Base-by-base conservation (phyloP, 192 early-diverging fungal genomes). In the Radiomyces spectabilis region DNA sequence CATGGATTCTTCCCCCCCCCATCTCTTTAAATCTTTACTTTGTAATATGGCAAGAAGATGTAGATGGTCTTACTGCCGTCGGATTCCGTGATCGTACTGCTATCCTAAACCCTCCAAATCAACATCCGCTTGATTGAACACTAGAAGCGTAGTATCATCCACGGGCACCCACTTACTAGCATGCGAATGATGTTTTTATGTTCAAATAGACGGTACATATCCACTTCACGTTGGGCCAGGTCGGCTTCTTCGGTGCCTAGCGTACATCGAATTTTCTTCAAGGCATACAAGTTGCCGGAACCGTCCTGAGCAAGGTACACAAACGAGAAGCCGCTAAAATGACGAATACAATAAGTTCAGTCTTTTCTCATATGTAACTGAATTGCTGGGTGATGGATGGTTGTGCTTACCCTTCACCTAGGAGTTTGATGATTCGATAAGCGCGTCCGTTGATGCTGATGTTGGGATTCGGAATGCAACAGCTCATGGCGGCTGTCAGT, bases 31-130 rank as follows among this genome's bases (percentile, higher is more conserved):
- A 16, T 18, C 6, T 19, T 3, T 57, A 74, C 72, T 54, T 78
- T 74, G 55, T 81, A 85, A 37, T 85, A 77, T 8, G 85, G 87
- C 43, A 89, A 69, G 54, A 86, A 81, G 46, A 89, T 89, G 42
- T 82, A 83, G 1, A 83, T 82, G 4, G 76, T 61, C 53, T 74
- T 74, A 33, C 66, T 68, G 4, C 68, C 66, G 57, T 79, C 73
- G 42, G 67, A 61, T 53, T 81, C 81, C 10, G 68, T 62, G 5
- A 73, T 63, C 13, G 74, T 71, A 30, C 73, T 72, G 32, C 75
- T 77, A 57, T 80, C 86, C 60, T 84, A 33, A 22, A n/a, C n/a
- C n/a, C n/a, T n/a, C n/a, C n/a, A n/a, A n/a, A n/a, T n/a, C n/a
- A n/a, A n/a, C n/a, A n/a, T n/a, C n/a, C n/a, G n/a, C n/a, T n/a